Evolutionary conservation across 768 basidiomycete genomes (phyloP).

Genomic region (Leucosporidium creatinivorum): DNA sequence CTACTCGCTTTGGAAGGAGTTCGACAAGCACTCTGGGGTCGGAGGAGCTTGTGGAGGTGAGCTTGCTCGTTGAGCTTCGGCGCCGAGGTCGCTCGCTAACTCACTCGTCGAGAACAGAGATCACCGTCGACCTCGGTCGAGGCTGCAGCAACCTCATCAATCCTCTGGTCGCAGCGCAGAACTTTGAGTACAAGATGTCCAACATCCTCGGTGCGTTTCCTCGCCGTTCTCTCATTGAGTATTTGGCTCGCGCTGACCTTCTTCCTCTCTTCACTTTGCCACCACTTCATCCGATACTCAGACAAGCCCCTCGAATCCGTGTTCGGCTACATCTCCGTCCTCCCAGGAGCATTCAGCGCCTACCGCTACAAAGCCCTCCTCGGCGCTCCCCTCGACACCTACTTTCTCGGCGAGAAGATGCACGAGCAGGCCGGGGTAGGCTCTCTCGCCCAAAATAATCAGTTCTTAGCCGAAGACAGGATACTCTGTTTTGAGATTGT

Average conservation of each 20-base stretch:
- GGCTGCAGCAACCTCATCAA: constrained; percentile 56
- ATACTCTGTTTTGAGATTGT: constrained; percentile 93
- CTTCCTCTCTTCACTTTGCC: not conserved
- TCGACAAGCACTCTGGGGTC: constrained; percentile 48
- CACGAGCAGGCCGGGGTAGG: not conserved
- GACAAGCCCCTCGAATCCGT: constrained; percentile 54
- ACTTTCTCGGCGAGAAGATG: constrained; percentile 86
- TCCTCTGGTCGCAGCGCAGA: constrained; percentile 79
- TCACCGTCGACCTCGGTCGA: constrained; percentile 60
- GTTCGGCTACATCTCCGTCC: constrained; percentile 89
- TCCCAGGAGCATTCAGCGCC: constrained; percentile 88
- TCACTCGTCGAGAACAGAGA: constrained; percentile 61
- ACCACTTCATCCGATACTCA: constrained; percentile 21
- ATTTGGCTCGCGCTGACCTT: too few species aligned
- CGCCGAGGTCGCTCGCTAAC: not conserved
- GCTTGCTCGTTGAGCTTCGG: not conserved
- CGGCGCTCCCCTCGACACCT: constrained; percentile 82
- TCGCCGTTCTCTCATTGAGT: not conserved
- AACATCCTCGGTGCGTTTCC: not conserved
- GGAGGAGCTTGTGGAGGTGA: constrained; percentile 54
- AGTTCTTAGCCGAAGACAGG: constrained; percentile 58
- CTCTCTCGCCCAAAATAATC: not conserved
- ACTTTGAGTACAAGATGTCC: constrained; percentile 86
- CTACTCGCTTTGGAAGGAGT: constrained; percentile 87
- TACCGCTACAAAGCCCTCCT: constrained; percentile 65